Conservation (phyloP, 2,329 filamentous ascomycete genomes). For the Fusarium algeriense region DNA sequence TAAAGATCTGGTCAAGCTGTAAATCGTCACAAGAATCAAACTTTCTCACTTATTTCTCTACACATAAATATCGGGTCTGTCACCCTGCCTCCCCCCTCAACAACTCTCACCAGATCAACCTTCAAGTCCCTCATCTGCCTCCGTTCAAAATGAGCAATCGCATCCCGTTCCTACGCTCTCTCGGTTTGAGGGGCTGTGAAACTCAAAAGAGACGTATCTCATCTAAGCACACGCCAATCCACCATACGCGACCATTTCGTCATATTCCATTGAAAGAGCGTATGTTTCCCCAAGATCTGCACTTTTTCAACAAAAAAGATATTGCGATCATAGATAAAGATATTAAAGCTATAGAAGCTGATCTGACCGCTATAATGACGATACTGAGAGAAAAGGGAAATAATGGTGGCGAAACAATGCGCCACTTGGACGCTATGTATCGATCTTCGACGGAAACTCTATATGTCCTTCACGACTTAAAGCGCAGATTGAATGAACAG, state of each 20-base stretch:
- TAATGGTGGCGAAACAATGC: no score
- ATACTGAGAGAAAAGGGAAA: not conserved
- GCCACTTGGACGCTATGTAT: not conserved
- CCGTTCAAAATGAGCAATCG: not conserved
- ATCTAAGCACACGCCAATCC: not conserved
- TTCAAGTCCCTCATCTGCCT: rapidly evolving
- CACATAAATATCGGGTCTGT: not conserved
- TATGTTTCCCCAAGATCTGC: no score
- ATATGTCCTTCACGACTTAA: not conserved
- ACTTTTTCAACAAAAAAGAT: not conserved
- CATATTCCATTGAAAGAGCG: not conserved
- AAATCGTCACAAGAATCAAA: no score
- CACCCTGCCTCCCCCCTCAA: rapidly evolving
- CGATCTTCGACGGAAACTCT: not conserved
- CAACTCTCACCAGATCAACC: no score
- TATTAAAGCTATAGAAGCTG: not conserved
- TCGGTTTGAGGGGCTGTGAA: no score
- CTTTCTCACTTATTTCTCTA: no score
- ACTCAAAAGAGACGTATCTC: no score
- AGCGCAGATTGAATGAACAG: not conserved
- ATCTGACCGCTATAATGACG: not conserved
- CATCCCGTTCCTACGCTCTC: no score
- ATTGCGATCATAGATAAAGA: not conserved
- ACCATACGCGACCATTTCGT: not conserved
- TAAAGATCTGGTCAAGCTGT: no score